phyloP scores from a whole-genome alignment of 208 protist genomes.

The Trypanosoma cruzi region DNA sequence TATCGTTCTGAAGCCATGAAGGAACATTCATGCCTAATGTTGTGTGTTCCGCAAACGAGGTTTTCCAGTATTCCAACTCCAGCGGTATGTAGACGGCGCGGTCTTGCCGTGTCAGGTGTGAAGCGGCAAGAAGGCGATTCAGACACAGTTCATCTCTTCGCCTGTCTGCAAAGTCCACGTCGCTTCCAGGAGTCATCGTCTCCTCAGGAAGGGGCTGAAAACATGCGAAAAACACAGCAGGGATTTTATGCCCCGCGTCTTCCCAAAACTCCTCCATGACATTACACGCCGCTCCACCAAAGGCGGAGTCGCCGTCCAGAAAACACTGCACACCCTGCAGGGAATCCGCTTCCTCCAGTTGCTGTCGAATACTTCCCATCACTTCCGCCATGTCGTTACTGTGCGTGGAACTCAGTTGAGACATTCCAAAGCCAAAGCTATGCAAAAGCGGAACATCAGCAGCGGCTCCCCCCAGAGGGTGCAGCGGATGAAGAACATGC shows the following conservation, averaged over 20 bases:
- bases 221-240: slow-evolving; percentile 41
- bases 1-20: slow-evolving; percentile 68
- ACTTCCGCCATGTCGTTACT: slow-evolving; percentile 27
- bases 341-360: slow-evolving; percentile 66
- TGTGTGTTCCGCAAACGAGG: slow-evolving; percentile 39
- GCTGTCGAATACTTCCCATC: slow-evolving; percentile 43
- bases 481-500: slow-evolving; percentile 54
- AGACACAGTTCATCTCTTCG: slow-evolving; percentile 58
- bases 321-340: slow-evolving; percentile 81
- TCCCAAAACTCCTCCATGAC: slow-evolving; percentile 71
- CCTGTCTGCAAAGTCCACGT: slow-evolving; percentile 55
- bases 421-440: slow-evolving; percentile 75
- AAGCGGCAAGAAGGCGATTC: slow-evolving; percentile 72
- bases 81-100: slow-evolving; percentile 73
- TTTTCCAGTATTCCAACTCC: slow-evolving; percentile 52
- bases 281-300: slow-evolving; percentile 70
- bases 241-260: slow-evolving; percentile 62
- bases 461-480: slow-evolving; percentile 35
- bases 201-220: slow-evolving; percentile 54
- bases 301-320: slow-evolving; percentile 74
- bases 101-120: slow-evolving; percentile 46
- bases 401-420: slow-evolving; percentile 29
- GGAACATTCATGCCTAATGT: neutral
- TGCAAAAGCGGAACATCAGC: slow-evolving; percentile 65
- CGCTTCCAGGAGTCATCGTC: slow-evolving; percentile 7